A percentile compares a stretch with the other conserved stretches of the same genome.
These are phyloP conservation scores for Trichoderma hamatum DNA, from an alignment of 2,329 filamentous ascomycete genomes.

Conservation along the genomic window DNA sequence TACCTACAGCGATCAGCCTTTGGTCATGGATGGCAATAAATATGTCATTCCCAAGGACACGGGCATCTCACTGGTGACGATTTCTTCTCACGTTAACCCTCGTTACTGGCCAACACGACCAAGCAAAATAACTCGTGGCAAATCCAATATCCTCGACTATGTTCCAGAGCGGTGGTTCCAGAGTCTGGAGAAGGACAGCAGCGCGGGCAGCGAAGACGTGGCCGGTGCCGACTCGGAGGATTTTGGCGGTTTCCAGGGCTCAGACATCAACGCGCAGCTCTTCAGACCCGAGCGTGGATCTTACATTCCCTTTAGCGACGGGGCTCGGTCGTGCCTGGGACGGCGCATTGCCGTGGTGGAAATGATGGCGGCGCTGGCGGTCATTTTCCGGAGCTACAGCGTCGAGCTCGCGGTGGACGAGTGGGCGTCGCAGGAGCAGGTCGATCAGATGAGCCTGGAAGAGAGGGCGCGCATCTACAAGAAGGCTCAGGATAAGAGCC, in stretches of 20 bases:
- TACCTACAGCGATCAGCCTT: slow-evolving; percentile 56
- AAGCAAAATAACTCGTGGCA: slow-evolving; percentile 47
- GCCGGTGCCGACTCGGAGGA: slow-evolving; percentile 52
- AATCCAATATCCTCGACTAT: slow-evolving; percentile 67
- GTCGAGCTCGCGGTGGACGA: slow-evolving; percentile 71
- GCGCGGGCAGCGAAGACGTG: slow-evolving; percentile 34
- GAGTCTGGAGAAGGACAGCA: slow-evolving; percentile 35
- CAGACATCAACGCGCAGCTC: slow-evolving; percentile 63
- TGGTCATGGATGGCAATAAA: slow-evolving; percentile 61
- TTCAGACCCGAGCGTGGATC: slow-evolving; percentile 62
- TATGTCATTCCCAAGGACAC: slow-evolving; percentile 60
- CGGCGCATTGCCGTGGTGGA: slow-evolving; percentile 63
- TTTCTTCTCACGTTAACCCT: slow-evolving; percentile 67
- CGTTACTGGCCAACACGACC: slow-evolving; percentile 68
- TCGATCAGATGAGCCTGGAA: slow-evolving; percentile 51
- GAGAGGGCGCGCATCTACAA: slow-evolving; percentile 59
- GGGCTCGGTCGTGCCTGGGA: slow-evolving; percentile 60
- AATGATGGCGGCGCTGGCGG: slow-evolving; percentile 57
- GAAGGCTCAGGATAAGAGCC: slow-evolving; percentile 60
- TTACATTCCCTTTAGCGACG: slow-evolving; percentile 62
- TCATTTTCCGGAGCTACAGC: slow-evolving; percentile 62
- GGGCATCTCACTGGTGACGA: slow-evolving; percentile 58
- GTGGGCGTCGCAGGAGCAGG: slow-evolving; percentile 57
- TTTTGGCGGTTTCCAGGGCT: slow-evolving; percentile 61
- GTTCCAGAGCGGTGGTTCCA: slow-evolving; percentile 73